Evolutionary conservation across 441 rosid species (phyloP).

Genomic region (Erodium moschatum): DNA sequence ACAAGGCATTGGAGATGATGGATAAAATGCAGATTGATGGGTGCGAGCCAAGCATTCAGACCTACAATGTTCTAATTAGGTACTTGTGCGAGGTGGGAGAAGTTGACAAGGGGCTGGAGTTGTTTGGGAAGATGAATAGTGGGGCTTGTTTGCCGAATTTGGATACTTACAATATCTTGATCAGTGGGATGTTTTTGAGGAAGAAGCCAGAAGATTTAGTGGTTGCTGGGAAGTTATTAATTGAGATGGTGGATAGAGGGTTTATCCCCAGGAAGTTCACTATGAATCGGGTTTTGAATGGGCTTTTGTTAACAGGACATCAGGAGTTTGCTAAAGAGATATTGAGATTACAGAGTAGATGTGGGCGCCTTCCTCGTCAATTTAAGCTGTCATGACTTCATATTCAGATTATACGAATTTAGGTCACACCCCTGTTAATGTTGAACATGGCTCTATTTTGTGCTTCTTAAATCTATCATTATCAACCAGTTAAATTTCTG

Average conservation of each 20-base stretch:
- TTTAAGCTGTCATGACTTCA: constrained; percentile 34
- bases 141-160: constrained; percentile 71
- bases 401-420: too few relatives aligned
- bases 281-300: constrained; percentile 68
- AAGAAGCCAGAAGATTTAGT: constrained; percentile 63
- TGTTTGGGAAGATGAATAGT: constrained; percentile 57
- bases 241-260: constrained; percentile 92
- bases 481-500: too few relatives aligned
- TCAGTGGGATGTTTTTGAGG: constrained; percentile 71
- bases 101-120: constrained; percentile 51
- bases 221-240: constrained; percentile 65
- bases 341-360: constrained; percentile 60
- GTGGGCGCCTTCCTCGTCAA: constrained; percentile 47
- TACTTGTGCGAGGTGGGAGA: constrained; percentile 57
- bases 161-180: constrained; percentile 73
- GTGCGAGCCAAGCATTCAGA: constrained; percentile 65
- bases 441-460: too few relatives aligned
- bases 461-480: too few relatives aligned
- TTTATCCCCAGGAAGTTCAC: constrained; percentile 66
- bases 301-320: constrained; percentile 76
- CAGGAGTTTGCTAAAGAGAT: constrained; percentile 66
- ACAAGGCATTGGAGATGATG: constrained; percentile 51
- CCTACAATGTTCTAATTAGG: constrained; percentile 58
- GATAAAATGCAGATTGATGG: constrained; percentile 51
- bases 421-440: too few relatives aligned